Conservation (phyloP, 495 filamentous ascomycete species). For the Pseudoneurospora amorphoporcata region DNA sequence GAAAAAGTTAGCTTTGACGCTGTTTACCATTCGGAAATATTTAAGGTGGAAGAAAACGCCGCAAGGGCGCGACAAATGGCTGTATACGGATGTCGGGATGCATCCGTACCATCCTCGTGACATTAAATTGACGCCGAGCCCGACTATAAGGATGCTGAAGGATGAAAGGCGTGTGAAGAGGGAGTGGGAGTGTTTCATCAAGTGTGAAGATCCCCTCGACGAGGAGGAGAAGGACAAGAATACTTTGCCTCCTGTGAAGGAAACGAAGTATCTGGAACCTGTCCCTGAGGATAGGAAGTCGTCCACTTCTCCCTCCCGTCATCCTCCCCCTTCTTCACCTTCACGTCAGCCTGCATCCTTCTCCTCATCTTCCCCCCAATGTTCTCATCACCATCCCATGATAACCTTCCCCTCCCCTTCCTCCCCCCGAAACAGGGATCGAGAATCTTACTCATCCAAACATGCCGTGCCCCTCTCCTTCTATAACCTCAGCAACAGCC, state of each 20-base stretch:
- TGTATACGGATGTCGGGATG: neutral
- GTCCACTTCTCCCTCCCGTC: neutral
- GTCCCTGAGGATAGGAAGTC: neutral
- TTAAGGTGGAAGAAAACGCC: neutral
- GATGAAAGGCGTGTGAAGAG: neutral
- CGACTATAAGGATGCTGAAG: slow-evolving; percentile 10
- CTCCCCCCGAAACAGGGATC: too few species aligned
- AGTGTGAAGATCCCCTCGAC: neutral
- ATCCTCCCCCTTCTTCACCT: neutral
- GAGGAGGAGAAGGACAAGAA: neutral
- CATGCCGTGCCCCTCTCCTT: slow-evolving; percentile 39
- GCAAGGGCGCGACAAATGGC: neutral
- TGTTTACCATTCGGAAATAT: neutral
- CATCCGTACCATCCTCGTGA: neutral
- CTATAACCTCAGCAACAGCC: neutral
- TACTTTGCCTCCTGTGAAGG: neutral
- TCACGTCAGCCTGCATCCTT: neutral
- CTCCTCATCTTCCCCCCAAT: neutral
- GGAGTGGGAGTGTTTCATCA: neutral
- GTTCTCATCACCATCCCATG: neutral
- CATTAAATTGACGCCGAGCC: neutral
- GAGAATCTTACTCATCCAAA: slow-evolving; percentile 35
- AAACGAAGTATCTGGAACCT: neutral
- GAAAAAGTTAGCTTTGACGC: neutral
- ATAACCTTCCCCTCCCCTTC: slow-evolving; percentile 2